These are phyloP conservation scores for Flaveria brownii DNA, from an alignment of 129 eudicot species.

Conservation along the genomic window DNA sequence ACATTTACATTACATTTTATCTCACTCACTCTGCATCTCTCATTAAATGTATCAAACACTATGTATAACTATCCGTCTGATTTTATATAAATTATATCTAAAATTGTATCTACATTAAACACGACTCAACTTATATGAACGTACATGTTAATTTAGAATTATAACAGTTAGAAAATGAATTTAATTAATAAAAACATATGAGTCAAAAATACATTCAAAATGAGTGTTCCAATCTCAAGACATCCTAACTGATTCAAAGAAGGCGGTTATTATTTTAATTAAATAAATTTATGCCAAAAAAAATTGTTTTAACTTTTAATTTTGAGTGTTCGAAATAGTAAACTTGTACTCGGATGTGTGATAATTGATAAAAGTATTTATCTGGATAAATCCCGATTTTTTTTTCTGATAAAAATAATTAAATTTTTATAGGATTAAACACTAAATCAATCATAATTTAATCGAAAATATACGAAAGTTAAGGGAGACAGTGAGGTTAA, in stretches of 20 bases:
- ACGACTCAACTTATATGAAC: no score
- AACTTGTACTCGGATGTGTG: background rate
- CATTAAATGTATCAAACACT: no score
- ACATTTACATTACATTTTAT: no score
- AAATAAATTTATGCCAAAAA: background rate
- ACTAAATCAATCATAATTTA: background rate
- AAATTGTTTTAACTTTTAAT: background rate
- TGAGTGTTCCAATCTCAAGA: background rate
- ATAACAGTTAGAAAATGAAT: background rate
- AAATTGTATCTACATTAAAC: no score
- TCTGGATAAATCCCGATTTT: background rate
- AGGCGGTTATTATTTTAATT: background rate
- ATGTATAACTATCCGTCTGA: no score
- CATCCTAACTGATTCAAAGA: background rate
- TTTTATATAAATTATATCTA: no score
- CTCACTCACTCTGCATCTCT: no score
- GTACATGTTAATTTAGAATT: no score
- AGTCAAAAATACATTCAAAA: background rate
- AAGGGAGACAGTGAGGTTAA: slow-evolving; percentile 26
- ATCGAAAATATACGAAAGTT: background rate
- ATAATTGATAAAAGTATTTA: background rate
- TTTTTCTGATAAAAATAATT: background rate
- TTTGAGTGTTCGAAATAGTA: background rate
- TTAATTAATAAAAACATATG: background rate
- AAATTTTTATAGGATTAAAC: no score